Evolutionary conservation across 768 basidiomycete genomes (phyloP).

Genomic region (Boletus huronensis): DNA sequence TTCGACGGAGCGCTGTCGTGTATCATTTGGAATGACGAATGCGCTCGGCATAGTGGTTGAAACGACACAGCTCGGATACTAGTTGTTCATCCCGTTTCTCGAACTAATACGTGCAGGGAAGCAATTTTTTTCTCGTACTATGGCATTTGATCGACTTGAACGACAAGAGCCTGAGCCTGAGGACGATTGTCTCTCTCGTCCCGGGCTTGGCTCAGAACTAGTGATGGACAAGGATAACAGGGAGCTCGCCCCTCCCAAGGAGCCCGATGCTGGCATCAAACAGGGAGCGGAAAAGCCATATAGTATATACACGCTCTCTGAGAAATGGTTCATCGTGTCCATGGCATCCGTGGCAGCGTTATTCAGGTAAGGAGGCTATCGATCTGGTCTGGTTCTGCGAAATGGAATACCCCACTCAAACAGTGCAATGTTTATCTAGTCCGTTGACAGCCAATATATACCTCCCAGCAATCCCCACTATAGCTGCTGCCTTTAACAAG

Average conservation of each 20-base stretch:
- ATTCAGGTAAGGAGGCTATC: conserved; percentile 47
- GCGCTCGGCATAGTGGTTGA: background rate
- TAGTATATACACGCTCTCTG: conserved; percentile 49
- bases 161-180: background rate
- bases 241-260: background rate
- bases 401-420: background rate
- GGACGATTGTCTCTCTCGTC: background rate
- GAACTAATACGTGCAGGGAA: background rate
- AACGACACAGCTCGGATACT: background rate
- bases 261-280: background rate
- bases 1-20: background rate
- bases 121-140: no score
- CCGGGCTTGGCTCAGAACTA: background rate
- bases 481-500: conserved; percentile 56
- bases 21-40: background rate
- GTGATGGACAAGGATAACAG: background rate
- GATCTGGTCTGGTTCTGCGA: background rate
- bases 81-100: background rate
- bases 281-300: conserved; percentile 24
- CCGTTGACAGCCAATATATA: conserved; percentile 77
- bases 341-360: conserved; percentile 59
- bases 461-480: conserved; percentile 71
- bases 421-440: conserved; percentile 30
- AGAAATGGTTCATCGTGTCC: conserved; percentile 69
- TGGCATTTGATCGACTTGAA: background rate